Percentiles rank a stretch among this genome's conserved stretches.
Evolutionary conservation across 2,329 filamentous ascomycete genomes (phyloP).

Genomic region (Ceratocystis variospora): DNA sequence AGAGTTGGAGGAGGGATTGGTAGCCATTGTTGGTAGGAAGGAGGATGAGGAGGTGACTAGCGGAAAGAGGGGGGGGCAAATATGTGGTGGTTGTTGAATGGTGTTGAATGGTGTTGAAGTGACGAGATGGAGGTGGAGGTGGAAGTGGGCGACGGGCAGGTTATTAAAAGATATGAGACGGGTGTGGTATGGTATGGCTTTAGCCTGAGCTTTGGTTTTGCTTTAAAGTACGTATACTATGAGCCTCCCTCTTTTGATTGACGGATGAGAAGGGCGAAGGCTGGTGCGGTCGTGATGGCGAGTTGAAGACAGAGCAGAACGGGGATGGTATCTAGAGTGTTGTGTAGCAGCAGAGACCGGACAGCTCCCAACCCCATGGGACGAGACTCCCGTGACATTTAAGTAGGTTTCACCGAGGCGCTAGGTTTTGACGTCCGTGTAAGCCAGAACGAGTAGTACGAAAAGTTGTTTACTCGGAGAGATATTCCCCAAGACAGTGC

Average conservation of each 20-base stretch:
- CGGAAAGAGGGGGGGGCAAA: background rate
- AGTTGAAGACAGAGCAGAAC: background rate
- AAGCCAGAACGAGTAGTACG: conserved; percentile 6
- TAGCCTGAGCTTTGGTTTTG: too few relatives aligned
- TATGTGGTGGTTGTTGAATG: too few relatives aligned
- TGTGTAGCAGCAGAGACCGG: background rate
- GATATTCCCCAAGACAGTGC: background rate
- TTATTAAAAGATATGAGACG: background rate
- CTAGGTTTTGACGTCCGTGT: background rate
- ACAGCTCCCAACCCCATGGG: background rate
- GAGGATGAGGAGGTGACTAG: background rate
- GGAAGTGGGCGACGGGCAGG: background rate
- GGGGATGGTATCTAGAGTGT: background rate
- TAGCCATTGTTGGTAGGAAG: conserved; percentile 6
- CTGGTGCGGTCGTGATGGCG: background rate
- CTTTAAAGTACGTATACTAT: too few relatives aligned
- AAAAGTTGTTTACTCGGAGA: background rate
- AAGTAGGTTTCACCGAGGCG: conserved; percentile 3
- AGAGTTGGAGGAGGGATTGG: conserved; percentile 2
- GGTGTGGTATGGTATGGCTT: background rate
- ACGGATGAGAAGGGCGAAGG: background rate
- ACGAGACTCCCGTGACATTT: background rate
- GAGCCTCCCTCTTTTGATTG: background rate
- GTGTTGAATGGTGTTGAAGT: background rate
- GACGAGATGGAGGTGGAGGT: background rate